phyloP scores from a whole-genome alignment of 2,329 filamentous ascomycete species.

The Aureobasidium subglaciale region DNA sequence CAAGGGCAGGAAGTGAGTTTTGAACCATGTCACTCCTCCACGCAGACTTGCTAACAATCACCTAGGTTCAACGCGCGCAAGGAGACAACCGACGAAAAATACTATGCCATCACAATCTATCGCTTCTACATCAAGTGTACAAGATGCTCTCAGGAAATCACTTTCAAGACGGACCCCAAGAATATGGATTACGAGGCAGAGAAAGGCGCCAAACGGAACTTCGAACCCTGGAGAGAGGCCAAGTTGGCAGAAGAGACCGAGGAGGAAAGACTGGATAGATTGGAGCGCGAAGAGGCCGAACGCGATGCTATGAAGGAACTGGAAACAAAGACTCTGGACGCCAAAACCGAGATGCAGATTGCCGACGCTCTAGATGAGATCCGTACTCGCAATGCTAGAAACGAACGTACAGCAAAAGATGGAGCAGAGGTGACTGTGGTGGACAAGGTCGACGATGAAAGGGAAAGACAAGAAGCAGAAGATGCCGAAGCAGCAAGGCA shows the following conservation, averaged over 20 bases:
- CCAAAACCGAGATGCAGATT: slow-evolving; percentile 91
- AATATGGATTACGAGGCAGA: slow-evolving; percentile 84
- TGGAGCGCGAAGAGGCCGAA: slow-evolving; percentile 74
- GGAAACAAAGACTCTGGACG: slow-evolving; percentile 87
- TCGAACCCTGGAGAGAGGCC: slow-evolving; percentile 78
- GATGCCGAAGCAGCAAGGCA: slow-evolving; percentile 72
- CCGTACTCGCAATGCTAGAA: slow-evolving; percentile 77
- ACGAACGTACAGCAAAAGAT: slow-evolving; percentile 63
- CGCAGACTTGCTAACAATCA: too few relatives aligned
- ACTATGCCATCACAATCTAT: slow-evolving; percentile 80
- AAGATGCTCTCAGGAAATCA: slow-evolving; percentile 77
- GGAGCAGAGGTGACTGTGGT: slow-evolving; percentile 51
- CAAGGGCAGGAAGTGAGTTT: slow-evolving; percentile 43
- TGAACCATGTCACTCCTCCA: too few relatives aligned
- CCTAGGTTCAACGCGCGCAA: slow-evolving; percentile 97
- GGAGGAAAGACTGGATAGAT: slow-evolving; percentile 74
- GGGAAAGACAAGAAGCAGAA: slow-evolving; percentile 64
- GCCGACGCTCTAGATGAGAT: slow-evolving; percentile 96
- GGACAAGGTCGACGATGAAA: slow-evolving; percentile 54
- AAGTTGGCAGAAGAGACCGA: slow-evolving; percentile 69
- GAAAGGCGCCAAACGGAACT: slow-evolving; percentile 81
- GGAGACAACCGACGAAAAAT: slow-evolving; percentile 84
- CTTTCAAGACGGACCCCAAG: slow-evolving; percentile 90
- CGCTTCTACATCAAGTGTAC: slow-evolving; percentile 82
- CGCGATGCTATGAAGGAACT: slow-evolving; percentile 90